phyloP scores from a whole-genome alignment of 805 yeast species.

The Saturnispora diversa region DNA sequence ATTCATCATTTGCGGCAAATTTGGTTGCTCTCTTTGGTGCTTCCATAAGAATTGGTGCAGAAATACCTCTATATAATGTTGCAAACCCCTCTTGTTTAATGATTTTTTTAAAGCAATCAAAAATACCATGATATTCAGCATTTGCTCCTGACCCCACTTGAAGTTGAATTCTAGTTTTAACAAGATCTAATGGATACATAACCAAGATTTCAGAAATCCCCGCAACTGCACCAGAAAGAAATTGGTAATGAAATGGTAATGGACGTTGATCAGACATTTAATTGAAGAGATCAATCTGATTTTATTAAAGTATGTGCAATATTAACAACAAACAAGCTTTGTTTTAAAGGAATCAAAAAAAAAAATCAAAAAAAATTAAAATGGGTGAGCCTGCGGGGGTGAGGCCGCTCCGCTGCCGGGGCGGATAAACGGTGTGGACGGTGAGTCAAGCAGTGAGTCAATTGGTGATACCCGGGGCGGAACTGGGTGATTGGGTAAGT shows the following conservation, averaged over 20 bases:
- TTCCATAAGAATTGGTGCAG: conserved; percentile 97
- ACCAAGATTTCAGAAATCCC: conserved; percentile 93
- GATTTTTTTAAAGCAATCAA: conserved; percentile 78
- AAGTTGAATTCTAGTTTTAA: conserved; percentile 91
- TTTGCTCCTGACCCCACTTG: conserved; percentile 49
- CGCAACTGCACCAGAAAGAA: conserved; percentile 86
- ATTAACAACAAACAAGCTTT: neutral
- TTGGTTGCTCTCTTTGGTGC: conserved; percentile 99
- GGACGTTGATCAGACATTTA: conserved; percentile 29
- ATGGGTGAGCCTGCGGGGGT: too few relatives aligned
- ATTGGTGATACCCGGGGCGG: too few relatives aligned
- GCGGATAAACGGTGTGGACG: too few relatives aligned
- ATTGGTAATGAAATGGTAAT: conserved; percentile 90
- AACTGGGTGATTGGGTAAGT: too few relatives aligned
- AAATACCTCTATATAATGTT: conserved; percentile 84
- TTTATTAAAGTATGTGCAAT: neutral
- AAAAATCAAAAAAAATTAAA: too few relatives aligned
- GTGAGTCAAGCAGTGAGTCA: too few relatives aligned
- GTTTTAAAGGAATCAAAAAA: too few relatives aligned
- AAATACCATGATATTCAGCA: conserved; percentile 71
- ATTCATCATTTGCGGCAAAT: conserved; percentile 96
- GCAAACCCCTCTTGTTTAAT: conserved; percentile 77
- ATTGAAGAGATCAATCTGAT: neutral
- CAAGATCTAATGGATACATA: conserved; percentile 96
- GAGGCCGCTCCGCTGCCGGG: too few relatives aligned